phyloP scores from a whole-genome alignment of 441 rosid species.

The Dalechampia spathulata region DNA sequence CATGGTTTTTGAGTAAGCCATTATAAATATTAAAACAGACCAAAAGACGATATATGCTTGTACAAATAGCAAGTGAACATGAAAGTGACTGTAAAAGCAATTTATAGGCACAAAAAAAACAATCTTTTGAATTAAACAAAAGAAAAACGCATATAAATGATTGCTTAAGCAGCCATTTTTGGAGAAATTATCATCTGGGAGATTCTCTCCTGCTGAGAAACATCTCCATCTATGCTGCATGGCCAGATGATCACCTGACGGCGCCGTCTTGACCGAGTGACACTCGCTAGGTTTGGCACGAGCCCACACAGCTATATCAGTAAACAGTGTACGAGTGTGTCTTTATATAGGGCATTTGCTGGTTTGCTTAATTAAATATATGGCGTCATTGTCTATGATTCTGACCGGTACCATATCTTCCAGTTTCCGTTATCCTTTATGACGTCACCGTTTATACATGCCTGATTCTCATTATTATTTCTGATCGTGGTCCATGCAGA shows the following conservation, averaged over 20 bases:
- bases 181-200: slow-evolving; percentile 22
- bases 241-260: slow-evolving; percentile 7
- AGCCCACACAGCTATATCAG: not conserved
- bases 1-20: slow-evolving; percentile 19
- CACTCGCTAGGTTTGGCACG: not conserved
- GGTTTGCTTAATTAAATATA: too few species aligned
- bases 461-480: too few species aligned
- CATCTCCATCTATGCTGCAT: not conserved
- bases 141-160: slow-evolving; percentile 24
- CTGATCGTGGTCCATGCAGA: too few species aligned
- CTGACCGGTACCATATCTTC: not conserved
- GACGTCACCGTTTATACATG: too few species aligned
- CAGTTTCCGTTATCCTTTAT: not conserved
- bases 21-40: not conserved
- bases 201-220: slow-evolving; percentile 1
- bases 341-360: not conserved
- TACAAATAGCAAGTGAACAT: too few species aligned
- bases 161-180: slow-evolving; percentile 39
- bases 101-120: slow-evolving; percentile 20
- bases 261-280: slow-evolving; percentile 10
- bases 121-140: not conserved
- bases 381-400: not conserved
- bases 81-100: not conserved
- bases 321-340: too few species aligned
- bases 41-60: not conserved